Evolutionary conservation across 495 filamentous ascomycete genomes (phyloP).

Genomic region (Neurospora sp.): DNA sequence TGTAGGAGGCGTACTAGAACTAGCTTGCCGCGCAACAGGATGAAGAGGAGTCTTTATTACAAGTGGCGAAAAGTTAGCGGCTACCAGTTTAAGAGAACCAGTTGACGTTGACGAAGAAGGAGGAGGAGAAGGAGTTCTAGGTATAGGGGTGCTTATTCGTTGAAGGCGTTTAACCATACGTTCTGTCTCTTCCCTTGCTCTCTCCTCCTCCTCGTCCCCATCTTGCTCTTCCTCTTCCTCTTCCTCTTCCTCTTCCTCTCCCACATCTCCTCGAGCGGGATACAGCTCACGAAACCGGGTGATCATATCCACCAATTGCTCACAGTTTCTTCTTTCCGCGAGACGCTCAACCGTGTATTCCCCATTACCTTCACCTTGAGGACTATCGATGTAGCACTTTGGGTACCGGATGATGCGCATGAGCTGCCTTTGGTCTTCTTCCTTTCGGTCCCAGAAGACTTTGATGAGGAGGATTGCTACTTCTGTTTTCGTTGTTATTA

Average conservation of each 20-base stretch:
- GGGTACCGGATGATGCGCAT: background rate
- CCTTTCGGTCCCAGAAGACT: background rate
- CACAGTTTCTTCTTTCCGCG: background rate
- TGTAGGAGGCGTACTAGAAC: background rate
- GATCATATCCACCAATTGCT: background rate
- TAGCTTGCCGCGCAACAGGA: background rate
- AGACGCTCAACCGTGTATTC: background rate
- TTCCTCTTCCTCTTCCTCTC: background rate
- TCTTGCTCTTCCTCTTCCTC: background rate
- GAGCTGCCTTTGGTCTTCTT: background rate
- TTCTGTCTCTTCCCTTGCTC: background rate
- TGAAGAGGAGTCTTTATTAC: background rate
- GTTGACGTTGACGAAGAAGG: background rate
- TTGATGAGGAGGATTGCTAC: background rate
- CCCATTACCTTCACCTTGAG: background rate
- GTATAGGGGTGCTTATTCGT: background rate
- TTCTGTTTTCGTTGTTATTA: background rate
- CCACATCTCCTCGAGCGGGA: background rate
- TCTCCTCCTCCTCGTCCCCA: background rate
- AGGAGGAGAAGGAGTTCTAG: background rate
- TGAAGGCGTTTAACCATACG: background rate
- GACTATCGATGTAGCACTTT: background rate
- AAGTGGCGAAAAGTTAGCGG: background rate
- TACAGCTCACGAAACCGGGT: background rate
- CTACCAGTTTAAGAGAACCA: background rate